Base-by-base conservation (phyloP, 257 asterid genomes). In the Petunia axillaris region DNA sequence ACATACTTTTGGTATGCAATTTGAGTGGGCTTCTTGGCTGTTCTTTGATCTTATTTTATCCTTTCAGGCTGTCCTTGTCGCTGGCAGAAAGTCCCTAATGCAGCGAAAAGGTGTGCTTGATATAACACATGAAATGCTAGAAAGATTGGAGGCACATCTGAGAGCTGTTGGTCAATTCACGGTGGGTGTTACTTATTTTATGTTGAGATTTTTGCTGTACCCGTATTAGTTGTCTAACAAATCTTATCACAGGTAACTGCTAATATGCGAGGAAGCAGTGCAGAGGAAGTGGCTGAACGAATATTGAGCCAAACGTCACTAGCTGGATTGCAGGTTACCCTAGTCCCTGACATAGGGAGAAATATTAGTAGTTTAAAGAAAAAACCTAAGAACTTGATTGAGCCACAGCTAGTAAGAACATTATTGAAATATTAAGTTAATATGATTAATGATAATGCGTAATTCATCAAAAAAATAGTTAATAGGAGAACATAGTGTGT, bases 141-240 rank as follows among this genome's bases (percentile, higher is more conserved):
- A 96, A 86, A 92, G 99, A 83, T 79, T 96, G 84, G 99, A 96
- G 88, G 99, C 99, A 60, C 98, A 94, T 87, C 81, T 96, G 81
- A 91, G 87, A 87, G 99, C 99, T 73, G 76, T 8, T 79, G 93
- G 91, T 66, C 99, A 94, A 86, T 96, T 96, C 87, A 94, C 91
- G 90, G 99, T 96, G 87, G 7, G 94, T 75, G 79, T 37, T 59
- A 36, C 76, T 75, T 68, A 8, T 73, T 60, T 76, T 8, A 71
- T 48, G 44, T 48, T 64, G 60, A 25, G 35, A 48, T 46, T 25
- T 25, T 71, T 71, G 44, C 35, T 71, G 48, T 71, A 71, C 43
- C 44, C 48, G 60, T 71, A 48, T 35, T 71, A 9, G 77, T 35
- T 35, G 60, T 36, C 59, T 71, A 55, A 71, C 43, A 71, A 57